phyloP scores from a whole-genome alignment of 2,329 filamentous ascomycete species.

The Penicillium fuscoglaucum region DNA sequence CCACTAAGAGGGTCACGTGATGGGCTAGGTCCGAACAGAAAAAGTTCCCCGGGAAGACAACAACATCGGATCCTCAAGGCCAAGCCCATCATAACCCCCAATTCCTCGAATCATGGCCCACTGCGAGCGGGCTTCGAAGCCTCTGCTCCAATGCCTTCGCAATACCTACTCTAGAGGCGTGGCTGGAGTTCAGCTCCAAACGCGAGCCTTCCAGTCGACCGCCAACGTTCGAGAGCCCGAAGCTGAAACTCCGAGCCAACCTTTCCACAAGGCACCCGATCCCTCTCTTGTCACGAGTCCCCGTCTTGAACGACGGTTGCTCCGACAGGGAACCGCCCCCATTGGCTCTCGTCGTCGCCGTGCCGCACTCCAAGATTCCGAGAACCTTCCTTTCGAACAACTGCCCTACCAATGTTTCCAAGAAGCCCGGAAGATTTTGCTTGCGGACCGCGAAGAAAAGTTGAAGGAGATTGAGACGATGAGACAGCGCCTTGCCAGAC shows the following conservation, averaged over 20 bases:
- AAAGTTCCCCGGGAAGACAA: slow-evolving; percentile 39
- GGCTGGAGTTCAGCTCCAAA: slow-evolving; percentile 37
- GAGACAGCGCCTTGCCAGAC: slow-evolving; percentile 65
- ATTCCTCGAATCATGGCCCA: slow-evolving; percentile 38
- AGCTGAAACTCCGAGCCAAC: slow-evolving; percentile 38
- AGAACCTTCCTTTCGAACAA: slow-evolving; percentile 82
- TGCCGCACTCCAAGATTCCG: slow-evolving; percentile 64
- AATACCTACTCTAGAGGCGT: slow-evolving; percentile 37
- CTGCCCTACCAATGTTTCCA: slow-evolving; percentile 98
- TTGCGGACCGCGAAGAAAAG: slow-evolving; percentile 79
- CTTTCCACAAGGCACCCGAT: slow-evolving; percentile 53
- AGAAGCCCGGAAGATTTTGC: slow-evolving; percentile 81
- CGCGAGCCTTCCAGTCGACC: slow-evolving; percentile 53
- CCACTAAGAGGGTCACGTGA: too few relatives aligned
- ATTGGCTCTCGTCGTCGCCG: slow-evolving; percentile 84
- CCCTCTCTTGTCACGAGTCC: slow-evolving; percentile 67
- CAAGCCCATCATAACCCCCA: slow-evolving; percentile 12
- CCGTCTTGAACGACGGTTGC: slow-evolving; percentile 65
- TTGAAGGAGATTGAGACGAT: slow-evolving; percentile 69
- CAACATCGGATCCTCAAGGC: slow-evolving; percentile 24
- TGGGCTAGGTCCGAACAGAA: slow-evolving; percentile 29
- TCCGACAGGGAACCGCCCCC: slow-evolving; percentile 68
- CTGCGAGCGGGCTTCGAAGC: slow-evolving; percentile 46
- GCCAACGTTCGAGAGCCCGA: slow-evolving; percentile 48
- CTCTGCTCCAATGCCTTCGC: slow-evolving; percentile 45